Evolutionary conservation across 106 monocot species (phyloP).

Genomic region (Cymbidium sinense): DNA sequence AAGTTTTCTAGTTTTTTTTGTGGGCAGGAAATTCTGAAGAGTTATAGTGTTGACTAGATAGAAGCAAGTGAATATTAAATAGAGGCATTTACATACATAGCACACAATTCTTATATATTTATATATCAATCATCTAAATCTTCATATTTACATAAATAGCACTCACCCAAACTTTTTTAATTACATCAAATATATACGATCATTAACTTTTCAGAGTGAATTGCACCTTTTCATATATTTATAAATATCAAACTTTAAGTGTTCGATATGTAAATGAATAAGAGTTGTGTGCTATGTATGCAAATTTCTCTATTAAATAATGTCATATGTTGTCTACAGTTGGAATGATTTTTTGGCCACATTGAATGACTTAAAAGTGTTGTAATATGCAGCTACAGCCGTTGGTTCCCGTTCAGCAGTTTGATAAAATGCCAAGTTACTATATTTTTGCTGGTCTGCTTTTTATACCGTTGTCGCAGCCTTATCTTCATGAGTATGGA

Average conservation of each 20-base stretch:
- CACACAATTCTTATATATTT: too few species aligned
- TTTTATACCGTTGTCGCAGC: constrained; percentile 90
- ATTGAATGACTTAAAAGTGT: neutral
- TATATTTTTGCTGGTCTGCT: constrained; percentile 98
- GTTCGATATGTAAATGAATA: too few species aligned
- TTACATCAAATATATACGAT: too few species aligned
- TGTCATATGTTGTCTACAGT: neutral
- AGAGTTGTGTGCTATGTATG: too few species aligned
- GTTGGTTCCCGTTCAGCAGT: constrained; percentile 94
- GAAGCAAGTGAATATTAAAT: neutral
- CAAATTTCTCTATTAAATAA: neutral
- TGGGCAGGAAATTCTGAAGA: neutral
- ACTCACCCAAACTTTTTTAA: too few species aligned
- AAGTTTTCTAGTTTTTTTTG: neutral
- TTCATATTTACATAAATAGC: too few species aligned
- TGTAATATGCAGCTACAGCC: constrained; percentile 74
- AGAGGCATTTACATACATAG: too few species aligned
- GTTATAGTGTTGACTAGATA: neutral
- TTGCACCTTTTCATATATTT: too few species aligned
- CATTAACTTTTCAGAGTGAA: too few species aligned
- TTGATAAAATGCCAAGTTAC: constrained; percentile 91
- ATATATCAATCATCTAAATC: too few species aligned
- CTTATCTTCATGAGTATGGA: constrained; percentile 98
- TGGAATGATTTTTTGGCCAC: too few species aligned
- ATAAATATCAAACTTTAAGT: too few species aligned